phyloP scores from a whole-genome alignment of 148 eudicot genomes.

The Rhododendron mucronatum region DNA sequence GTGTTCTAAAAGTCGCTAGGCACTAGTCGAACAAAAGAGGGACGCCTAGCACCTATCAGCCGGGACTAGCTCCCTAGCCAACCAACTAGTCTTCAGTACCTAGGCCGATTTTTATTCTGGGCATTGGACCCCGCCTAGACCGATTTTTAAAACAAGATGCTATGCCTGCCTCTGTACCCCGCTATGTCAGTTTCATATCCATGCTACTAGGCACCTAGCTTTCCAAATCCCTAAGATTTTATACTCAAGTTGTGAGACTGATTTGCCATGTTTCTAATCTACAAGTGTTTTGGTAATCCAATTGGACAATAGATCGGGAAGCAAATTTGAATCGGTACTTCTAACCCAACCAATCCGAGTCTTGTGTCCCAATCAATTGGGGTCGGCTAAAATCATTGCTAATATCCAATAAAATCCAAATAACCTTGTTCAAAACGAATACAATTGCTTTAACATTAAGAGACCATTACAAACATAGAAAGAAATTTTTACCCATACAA shows the following conservation, averaged over 20 bases:
- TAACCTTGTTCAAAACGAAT: not conserved
- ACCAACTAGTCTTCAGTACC: no score
- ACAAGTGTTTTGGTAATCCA: not conserved
- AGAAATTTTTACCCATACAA: not conserved
- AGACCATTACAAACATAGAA: not conserved
- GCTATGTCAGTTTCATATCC: no score
- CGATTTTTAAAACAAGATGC: no score
- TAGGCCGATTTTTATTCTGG: no score
- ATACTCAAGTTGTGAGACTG: not conserved
- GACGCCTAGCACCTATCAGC: no score
- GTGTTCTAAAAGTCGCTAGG: no score
- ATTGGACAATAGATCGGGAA: not conserved
- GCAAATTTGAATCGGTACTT: not conserved
- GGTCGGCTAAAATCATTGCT: not conserved
- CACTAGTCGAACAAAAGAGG: no score
- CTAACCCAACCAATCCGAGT: no score
- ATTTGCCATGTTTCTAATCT: not conserved
- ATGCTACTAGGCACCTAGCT: not conserved
- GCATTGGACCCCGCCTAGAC: no score
- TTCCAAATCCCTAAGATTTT: not conserved
- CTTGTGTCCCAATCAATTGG: no score
- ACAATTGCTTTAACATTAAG: not conserved
- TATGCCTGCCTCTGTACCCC: no score
- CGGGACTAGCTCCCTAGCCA: no score
- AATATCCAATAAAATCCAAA: not conserved